Base-by-base conservation (phyloP, 805 yeast genomes). In the Yarrowia deformans region DNA sequence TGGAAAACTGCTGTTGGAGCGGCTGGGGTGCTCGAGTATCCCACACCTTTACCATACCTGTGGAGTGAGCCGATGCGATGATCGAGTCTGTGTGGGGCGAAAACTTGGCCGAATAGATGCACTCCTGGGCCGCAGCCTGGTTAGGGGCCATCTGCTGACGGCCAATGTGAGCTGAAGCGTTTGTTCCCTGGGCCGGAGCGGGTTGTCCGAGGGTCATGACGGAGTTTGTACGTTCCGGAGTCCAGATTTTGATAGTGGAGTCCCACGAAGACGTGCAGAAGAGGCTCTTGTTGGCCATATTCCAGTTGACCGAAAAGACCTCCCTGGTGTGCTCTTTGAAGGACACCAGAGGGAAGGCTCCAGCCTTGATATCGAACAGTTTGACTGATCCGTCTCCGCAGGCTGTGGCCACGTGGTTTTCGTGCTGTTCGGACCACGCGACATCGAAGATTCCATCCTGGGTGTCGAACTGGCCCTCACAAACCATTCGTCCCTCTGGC, bases 311-410 rank as follows among this genome's bases (percentile, higher is more conserved):
- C 18, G 89, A 83, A 71, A 90, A 88, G 10, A 88, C 93, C 76
- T 91, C 97, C 58, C 87, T 81, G 37, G 84, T 79, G 78, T 94
- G 99, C 74, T 91, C 98, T 58, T 84, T 84, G 58, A 71, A 72
- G 13, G 72, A 74, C 39, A 70, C 70, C 16, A 78, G 58, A 13
- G 80, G 80, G 69, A 74, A 77, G 2, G 72, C 64, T 8, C 69
- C 69, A 12, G 74, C 72, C 2, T 87, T 84, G 49, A 84, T 82
- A 78, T 94, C 99, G 75, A 93, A 94, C 67, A 94, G 78, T 72
- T 93, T 89, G 43, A 94, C 80, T 0, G 91, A 82, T 0, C 98
- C 98, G 79, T 94, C 99, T 1, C 99, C 99, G 71, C 90, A 87
- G 19, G 97, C 94, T 0, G 86, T 87, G 3, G 86, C 84, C 1